Percentiles rank a stretch among this genome's conserved stretches.
Conservation (phyloP, 2,329 filamentous ascomycete genomes). For the Sporothrix pallida region DNA sequence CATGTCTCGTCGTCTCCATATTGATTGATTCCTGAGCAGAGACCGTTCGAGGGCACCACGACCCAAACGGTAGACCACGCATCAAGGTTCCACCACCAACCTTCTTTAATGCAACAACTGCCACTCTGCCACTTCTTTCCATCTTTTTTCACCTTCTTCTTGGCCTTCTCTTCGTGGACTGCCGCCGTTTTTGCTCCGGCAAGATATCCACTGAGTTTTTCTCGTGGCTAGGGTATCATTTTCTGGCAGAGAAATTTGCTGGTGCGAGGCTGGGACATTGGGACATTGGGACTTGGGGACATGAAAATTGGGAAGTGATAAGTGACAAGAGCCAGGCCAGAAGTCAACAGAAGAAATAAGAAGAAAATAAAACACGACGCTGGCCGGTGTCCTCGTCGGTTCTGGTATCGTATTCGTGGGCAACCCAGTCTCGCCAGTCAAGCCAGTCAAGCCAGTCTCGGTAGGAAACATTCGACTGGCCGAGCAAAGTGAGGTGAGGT, state of each 20-base stretch:
- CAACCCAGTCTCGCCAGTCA: neutral
- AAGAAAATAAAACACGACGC: neutral
- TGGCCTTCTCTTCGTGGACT: neutral
- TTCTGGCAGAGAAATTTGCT: neutral
- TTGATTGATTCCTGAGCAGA: neutral
- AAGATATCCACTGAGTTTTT: constrained; percentile 6
- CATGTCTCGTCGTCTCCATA: neutral
- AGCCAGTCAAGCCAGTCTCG: neutral
- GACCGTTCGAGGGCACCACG: neutral
- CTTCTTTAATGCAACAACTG: constrained; percentile 18
- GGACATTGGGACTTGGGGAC: neutral
- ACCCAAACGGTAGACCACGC: neutral
- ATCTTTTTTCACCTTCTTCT: constrained; percentile 3
- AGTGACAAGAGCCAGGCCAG: neutral
- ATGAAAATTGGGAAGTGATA: constrained; percentile 1
- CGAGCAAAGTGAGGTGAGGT: neutral
- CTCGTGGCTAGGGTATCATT: constrained; percentile 13
- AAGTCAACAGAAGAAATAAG: neutral
- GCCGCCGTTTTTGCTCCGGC: neutral
- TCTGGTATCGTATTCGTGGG: neutral
- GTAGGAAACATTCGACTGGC: neutral
- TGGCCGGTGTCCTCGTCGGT: neutral
- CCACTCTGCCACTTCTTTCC: neutral
- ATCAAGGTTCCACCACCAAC: neutral
- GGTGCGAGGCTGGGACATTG: neutral